phyloP scores from a whole-genome alignment of 495 filamentous ascomycete species.

The Umbilicaria muhlenbergii region DNA sequence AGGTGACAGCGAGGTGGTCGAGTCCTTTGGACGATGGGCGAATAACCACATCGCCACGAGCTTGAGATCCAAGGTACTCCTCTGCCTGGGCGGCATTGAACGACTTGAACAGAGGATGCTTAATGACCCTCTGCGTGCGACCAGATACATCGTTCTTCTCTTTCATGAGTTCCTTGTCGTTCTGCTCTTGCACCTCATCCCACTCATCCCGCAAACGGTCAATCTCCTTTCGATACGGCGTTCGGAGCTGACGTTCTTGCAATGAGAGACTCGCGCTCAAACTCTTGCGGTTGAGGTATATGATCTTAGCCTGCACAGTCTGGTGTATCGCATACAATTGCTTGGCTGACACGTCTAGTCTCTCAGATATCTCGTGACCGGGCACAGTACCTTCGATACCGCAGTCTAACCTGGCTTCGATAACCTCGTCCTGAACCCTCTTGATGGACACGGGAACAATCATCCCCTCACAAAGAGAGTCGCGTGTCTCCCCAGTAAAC shows the following conservation, averaged over 20 bases:
- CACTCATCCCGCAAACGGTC: conserved; percentile 67
- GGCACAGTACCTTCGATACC: conserved; percentile 81
- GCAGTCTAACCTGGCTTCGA: conserved; percentile 84
- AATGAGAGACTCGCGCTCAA: conserved; percentile 72
- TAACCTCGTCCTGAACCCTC: conserved; percentile 75
- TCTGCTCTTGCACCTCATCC: conserved; percentile 66
- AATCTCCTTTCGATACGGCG: conserved; percentile 45
- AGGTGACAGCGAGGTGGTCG: conserved; percentile 90
- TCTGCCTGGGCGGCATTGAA: conserved; percentile 91
- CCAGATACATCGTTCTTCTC: conserved; percentile 70
- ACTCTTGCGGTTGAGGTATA: conserved; percentile 67
- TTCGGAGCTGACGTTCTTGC: conserved; percentile 59
- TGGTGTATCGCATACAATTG: conserved; percentile 54
- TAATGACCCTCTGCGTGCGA: conserved; percentile 83
- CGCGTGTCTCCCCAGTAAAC: conserved; percentile 83
- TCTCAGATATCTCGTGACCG: conserved; percentile 52
- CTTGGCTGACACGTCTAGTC: conserved; percentile 38
- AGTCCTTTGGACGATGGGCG: conserved; percentile 84
- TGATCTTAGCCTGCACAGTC: conserved; percentile 72
- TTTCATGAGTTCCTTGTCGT: conserved; percentile 59
- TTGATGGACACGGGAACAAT: conserved; percentile 80
- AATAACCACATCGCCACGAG: conserved; percentile 81
- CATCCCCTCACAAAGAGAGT: conserved; percentile 75
- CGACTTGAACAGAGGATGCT: conserved; percentile 84
- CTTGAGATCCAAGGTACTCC: conserved; percentile 75